Evolutionary conservation across 495 filamentous ascomycete genomes (phyloP).

Genomic region (Xylaria venustula): DNA sequence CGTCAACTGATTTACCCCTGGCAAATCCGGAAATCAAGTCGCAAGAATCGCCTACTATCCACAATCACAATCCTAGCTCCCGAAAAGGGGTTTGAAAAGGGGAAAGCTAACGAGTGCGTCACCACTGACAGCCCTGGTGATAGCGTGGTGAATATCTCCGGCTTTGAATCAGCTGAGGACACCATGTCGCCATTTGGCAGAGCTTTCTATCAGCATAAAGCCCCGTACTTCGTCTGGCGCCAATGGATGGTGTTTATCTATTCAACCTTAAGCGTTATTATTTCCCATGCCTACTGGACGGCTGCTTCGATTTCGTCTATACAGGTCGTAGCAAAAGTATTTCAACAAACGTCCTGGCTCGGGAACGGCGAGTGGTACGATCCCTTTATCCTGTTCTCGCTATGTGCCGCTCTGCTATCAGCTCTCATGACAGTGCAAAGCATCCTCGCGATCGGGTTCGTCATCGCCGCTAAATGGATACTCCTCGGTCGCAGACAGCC

Average conservation of each 20-base stretch:
- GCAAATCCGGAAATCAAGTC: background rate
- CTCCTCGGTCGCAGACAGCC: slow-evolving; percentile 42
- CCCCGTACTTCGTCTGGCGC: slow-evolving; percentile 40
- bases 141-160: no score
- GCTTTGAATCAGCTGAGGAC: background rate
- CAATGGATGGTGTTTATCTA: slow-evolving; percentile 40
- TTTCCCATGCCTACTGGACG: slow-evolving; percentile 42
- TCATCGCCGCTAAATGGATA: slow-evolving; percentile 40
- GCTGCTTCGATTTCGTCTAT: slow-evolving; percentile 34
- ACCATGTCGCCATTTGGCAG: slow-evolving; percentile 38
- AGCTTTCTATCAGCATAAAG: slow-evolving; percentile 41
- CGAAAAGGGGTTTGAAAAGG: background rate
- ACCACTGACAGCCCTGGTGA: no score
- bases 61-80: background rate
- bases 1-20: background rate
- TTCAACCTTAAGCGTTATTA: slow-evolving; percentile 32
- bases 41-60: background rate
- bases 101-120: background rate
- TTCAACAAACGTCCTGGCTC: slow-evolving; percentile 6
- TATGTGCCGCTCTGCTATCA: slow-evolving; percentile 28
- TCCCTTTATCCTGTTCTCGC: slow-evolving; percentile 31
- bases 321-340: slow-evolving; percentile 19
- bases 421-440: slow-evolving; percentile 31
- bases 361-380: slow-evolving; percentile 23
- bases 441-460: slow-evolving; percentile 31